Conservation (phyloP, 2,329 filamentous ascomycete species). For the Monosporascus sp. region DNA sequence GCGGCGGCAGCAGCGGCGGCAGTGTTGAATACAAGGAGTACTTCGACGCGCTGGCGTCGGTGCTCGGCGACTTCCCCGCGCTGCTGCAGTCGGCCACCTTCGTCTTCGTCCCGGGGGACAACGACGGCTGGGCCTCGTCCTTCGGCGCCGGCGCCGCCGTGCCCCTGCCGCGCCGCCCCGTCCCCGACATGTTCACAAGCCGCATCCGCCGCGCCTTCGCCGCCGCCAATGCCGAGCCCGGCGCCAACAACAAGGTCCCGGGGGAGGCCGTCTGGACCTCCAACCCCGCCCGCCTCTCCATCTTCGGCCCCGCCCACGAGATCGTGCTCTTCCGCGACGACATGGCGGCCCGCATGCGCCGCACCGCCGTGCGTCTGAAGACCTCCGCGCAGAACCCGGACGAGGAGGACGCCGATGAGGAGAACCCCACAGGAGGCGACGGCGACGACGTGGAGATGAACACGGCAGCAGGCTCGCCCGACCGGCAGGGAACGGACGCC, state of each 20-base stretch:
- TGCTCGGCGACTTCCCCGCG: constrained; percentile 76
- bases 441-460: constrained; percentile 30
- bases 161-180: constrained; percentile 62
- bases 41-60: constrained; percentile 80
- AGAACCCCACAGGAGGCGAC: constrained; percentile 16
- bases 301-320: constrained; percentile 87
- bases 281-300: constrained; percentile 75
- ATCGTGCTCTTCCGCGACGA: constrained; percentile 86
- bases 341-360: constrained; percentile 70
- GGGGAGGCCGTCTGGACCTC: constrained; percentile 76
- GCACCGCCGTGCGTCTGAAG: constrained; percentile 70
- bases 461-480: constrained; percentile 4
- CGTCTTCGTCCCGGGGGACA: constrained; percentile 90
- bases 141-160: constrained; percentile 72
- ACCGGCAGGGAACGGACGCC: constrained; percentile 19
- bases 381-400: constrained; percentile 21
- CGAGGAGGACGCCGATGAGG: constrained; percentile 28
- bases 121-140: constrained; percentile 92
- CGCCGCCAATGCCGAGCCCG: constrained; percentile 67
- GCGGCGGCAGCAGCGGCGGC: constrained; percentile 66
- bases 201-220: constrained; percentile 77
- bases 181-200: constrained; percentile 88
- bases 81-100: constrained; percentile 79
- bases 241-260: constrained; percentile 32
- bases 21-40: constrained; percentile 97